Base-by-base conservation (phyloP, 805 yeast species). In the Alloascoidea africana region DNA sequence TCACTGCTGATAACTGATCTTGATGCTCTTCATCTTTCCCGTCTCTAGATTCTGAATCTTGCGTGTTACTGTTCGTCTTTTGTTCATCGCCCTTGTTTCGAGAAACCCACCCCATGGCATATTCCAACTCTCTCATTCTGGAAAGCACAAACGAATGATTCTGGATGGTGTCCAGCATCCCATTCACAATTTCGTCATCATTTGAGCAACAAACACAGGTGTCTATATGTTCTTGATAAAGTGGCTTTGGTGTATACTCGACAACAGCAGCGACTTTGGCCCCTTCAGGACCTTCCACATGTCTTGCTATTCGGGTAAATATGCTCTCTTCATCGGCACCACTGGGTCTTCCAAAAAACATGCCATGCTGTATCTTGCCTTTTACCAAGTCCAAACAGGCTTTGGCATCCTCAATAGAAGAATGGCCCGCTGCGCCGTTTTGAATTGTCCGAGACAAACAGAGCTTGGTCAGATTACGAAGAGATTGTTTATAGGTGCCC, bases 401-500 rank as follows among this genome's bases (percentile, higher is more conserved):
- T 18, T 54, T 54, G 8, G 94, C 80, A 52, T 89, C 98, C 51
- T 84, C 95, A 3, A 79, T 66, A 0, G 97, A 80, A 38, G 87
- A 81, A 55, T 89, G 97, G 1, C 94, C 94, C 3, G 41, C 45
- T 17, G 64, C 65, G n/a, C 79, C 76, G 17, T 57, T 58, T 54
- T 91, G 97, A 37, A 89, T 89, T 0, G 54, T 58, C 36, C 68
- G 57, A 14, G 63, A 56, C 30, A 87, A 57, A 50, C 65, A 70
- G 40, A 64, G 68, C 6, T 63, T 56, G 2, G 86, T 65, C n/a
- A 91, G 61, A 62, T 76, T 76, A 51, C 69, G 76, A 42, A 89
- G 63, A 0, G 94, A 70, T 2, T 95, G 89, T 50, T 76, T 81
- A 56, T 38, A 62, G 8, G 30, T 23, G n/a, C 30, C 30, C n/a